These are phyloP conservation scores for Ogataea neopini DNA, from an alignment of 805 yeast genomes.

Conservation along the genomic window DNA sequence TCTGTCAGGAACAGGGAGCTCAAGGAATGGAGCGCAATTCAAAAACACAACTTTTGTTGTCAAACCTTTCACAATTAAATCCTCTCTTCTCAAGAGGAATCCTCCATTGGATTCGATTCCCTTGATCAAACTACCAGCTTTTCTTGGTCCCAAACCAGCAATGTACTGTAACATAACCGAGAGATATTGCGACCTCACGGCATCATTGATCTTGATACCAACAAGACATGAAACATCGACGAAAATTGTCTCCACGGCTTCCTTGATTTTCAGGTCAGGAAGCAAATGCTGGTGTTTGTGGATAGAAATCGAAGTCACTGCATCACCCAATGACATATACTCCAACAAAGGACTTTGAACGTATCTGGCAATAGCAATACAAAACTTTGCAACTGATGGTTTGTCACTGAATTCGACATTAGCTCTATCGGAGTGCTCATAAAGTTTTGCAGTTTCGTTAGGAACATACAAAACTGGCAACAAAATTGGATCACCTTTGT, in stretches of 20 bases:
- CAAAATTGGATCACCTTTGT: conserved; percentile 36
- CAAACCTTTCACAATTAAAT: conserved; percentile 77
- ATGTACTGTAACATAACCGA: conserved; percentile 75
- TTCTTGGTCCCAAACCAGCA: conserved; percentile 94
- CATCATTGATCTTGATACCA: conserved; percentile 92
- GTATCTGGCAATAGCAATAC: conserved; percentile 88
- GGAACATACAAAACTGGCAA: conserved; percentile 80
- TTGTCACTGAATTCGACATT: conserved; percentile 79
- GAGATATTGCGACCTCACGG: conserved; percentile 71
- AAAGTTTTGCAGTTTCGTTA: conserved; percentile 91
- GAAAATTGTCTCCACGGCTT: conserved; percentile 74
- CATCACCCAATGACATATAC: conserved; percentile 78
- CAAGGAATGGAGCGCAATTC: conserved; percentile 89
- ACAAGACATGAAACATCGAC: conserved; percentile 90
- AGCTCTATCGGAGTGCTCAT: conserved; percentile 77
- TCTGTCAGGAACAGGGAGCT: conserved; percentile 64
- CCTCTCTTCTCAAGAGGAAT: conserved; percentile 65
- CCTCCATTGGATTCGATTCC: conserved; percentile 74
- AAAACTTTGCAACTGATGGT: conserved; percentile 76
- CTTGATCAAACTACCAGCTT: conserved; percentile 82
- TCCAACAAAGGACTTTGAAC: conserved; percentile 92
- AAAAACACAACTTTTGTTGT: conserved; percentile 80
- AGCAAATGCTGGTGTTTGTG: conserved; percentile 70
- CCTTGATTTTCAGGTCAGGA: conserved; percentile 58
- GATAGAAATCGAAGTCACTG: conserved; percentile 65